Evolutionary conservation across 2,329 filamentous ascomycete genomes (phyloP).

Genomic region (Pseudogymnoascus sp.): DNA sequence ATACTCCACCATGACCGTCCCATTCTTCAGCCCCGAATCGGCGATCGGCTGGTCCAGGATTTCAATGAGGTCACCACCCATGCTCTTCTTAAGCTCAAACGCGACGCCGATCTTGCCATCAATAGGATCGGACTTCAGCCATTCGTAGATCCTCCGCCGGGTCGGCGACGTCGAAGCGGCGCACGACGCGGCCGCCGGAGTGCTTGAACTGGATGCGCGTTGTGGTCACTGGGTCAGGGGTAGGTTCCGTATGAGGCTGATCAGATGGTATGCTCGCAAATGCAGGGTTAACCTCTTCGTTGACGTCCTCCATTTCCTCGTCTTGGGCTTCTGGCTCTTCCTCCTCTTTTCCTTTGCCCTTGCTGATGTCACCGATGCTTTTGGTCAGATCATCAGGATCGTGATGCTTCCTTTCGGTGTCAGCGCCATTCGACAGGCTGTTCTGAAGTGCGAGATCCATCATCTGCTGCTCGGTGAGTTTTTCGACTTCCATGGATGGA

Average conservation of each 20-base stretch:
- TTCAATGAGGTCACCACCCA: slow-evolving; percentile 75
- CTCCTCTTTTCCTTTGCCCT: slow-evolving; percentile 48
- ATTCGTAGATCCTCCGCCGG: slow-evolving; percentile 81
- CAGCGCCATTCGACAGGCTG: slow-evolving; percentile 55
- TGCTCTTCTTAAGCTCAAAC: slow-evolving; percentile 76
- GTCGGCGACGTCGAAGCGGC: slow-evolving; percentile 74
- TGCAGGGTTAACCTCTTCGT: slow-evolving; percentile 28
- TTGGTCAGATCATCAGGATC: slow-evolving; percentile 89
- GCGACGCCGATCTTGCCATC: slow-evolving; percentile 70
- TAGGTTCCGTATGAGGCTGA: slow-evolving; percentile 72
- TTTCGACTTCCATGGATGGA: slow-evolving; percentile 67
- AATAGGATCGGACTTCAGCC: slow-evolving; percentile 83
- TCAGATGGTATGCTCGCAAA: slow-evolving; percentile 69
- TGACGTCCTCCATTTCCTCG: slow-evolving; percentile 28
- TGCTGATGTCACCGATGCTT: slow-evolving; percentile 43
- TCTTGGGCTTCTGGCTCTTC: slow-evolving; percentile 34
- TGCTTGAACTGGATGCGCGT: slow-evolving; percentile 93
- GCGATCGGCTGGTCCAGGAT: slow-evolving; percentile 67
- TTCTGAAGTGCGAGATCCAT: slow-evolving; percentile 87
- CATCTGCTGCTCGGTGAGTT: slow-evolving; percentile 97
- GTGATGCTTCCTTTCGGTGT: slow-evolving; percentile 48
- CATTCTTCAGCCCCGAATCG: slow-evolving; percentile 81
- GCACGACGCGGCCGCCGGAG: slow-evolving; percentile 75
- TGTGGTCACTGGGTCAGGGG: slow-evolving; percentile 59
- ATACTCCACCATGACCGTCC: slow-evolving; percentile 93